Conservation (phyloP, 805 yeast genomes). For the Grigorovia humatica region DNA sequence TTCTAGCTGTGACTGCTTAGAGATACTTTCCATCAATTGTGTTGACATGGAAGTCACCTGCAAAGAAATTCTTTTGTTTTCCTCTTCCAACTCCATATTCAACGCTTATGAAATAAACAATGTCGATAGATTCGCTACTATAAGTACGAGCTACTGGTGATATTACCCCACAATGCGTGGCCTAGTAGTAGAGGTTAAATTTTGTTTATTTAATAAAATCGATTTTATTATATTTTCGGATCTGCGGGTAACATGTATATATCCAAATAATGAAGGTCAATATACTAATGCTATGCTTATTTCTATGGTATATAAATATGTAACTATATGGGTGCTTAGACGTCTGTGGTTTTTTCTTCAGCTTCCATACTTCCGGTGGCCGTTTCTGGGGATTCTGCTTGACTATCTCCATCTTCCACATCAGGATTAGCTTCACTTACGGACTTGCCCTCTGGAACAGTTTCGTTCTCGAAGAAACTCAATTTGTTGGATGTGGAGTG, state of each 20-base stretch:
- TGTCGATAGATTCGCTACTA: no score
- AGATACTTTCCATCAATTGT: constrained; percentile 48
- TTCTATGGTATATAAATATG: no score
- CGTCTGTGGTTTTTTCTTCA: not conserved
- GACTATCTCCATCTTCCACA: no score
- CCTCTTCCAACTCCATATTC: constrained; percentile 20
- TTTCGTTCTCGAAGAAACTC: constrained; percentile 7
- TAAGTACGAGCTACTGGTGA: not conserved
- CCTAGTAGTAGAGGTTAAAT: no score
- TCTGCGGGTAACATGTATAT: not conserved
- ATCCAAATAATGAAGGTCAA: not conserved
- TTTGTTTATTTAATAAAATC: no score
- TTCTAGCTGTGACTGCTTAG: constrained; percentile 46
- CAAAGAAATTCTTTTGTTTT: constrained; percentile 36
- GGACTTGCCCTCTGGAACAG: not conserved
- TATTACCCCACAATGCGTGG: not conserved
- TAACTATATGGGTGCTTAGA: not conserved
- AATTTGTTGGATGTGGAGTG: constrained; percentile 8
- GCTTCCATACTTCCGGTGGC: not conserved
- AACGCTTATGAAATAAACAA: not conserved
- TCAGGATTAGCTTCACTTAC: not conserved
- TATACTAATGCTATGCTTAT: not conserved
- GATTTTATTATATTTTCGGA: no score
- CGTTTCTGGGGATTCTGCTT: not conserved
- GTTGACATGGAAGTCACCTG: constrained; percentile 52